phyloP scores from a whole-genome alignment of 2,329 filamentous ascomycete genomes.

The Colletotrichum sp. region DNA sequence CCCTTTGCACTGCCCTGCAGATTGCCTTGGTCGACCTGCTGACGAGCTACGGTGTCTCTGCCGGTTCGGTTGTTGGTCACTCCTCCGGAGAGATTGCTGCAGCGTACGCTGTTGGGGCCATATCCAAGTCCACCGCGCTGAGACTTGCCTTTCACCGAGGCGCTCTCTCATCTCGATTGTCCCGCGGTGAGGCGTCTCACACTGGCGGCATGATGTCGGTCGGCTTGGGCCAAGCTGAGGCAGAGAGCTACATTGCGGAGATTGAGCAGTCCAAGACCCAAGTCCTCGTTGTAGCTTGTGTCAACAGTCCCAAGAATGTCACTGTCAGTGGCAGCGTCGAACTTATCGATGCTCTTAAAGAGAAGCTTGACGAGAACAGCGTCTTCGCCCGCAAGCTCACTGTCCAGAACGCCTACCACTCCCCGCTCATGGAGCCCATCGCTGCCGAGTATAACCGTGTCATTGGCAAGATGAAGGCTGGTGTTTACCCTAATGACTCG shows the following conservation, averaged over 20 bases:
- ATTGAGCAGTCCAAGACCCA: not conserved
- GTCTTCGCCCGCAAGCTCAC: conserved; percentile 23
- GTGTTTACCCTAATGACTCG: not conserved
- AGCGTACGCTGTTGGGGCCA: conserved; percentile 49
- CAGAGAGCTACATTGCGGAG: conserved; percentile 28
- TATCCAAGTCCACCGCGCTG: conserved; percentile 47
- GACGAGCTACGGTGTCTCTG: conserved; percentile 31
- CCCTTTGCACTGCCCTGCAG: conserved; percentile 34
- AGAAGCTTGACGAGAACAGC: conserved; percentile 11
- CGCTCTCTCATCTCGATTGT: not conserved
- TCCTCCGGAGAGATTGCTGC: conserved; percentile 57
- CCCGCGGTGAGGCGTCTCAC: conserved; percentile 27
- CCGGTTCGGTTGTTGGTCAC: conserved; percentile 47
- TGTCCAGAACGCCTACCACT: conserved; percentile 22
- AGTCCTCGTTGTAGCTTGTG: conserved; percentile 38
- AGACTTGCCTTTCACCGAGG: conserved; percentile 28
- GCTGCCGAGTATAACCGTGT: conserved; percentile 25
- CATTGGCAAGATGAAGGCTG: not conserved
- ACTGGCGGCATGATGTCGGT: conserved; percentile 61
- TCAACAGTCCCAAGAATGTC: conserved; percentile 57
- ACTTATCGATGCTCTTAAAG: conserved; percentile 30
- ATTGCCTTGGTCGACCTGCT: conserved; percentile 32
- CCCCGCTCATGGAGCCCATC: conserved; percentile 21
- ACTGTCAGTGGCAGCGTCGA: conserved; percentile 45
- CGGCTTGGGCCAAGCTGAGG: conserved; percentile 46